Percentiles rank a stretch among this genome's conserved stretches.
These are phyloP conservation scores for Allium cepa DNA, from an alignment of 106 monocot genomes.

Conservation along the genomic window DNA sequence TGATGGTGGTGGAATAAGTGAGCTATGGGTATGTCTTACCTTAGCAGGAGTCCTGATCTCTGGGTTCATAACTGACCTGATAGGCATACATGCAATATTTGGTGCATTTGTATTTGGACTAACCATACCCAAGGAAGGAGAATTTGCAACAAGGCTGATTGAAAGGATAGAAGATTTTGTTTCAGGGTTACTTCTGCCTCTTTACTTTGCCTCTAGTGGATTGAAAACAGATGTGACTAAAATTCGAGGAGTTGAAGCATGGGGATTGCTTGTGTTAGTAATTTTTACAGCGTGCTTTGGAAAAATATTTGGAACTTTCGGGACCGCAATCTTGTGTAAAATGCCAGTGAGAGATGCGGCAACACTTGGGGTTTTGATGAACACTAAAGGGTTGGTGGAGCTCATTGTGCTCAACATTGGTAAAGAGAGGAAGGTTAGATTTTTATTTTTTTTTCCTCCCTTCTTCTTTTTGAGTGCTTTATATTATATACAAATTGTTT, in stretches of 20 bases:
- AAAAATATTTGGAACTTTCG: slow-evolving; percentile 44
- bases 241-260: slow-evolving; percentile 34
- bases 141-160: slow-evolving; percentile 42
- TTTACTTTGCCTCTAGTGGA: slow-evolving; percentile 86
- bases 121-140: slow-evolving; percentile 60
- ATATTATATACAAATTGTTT: not conserved
- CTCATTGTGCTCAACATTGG: slow-evolving; percentile 82
- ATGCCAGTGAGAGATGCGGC: slow-evolving; percentile 40
- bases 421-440: slow-evolving; percentile 56
- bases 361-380: slow-evolving; percentile 70
- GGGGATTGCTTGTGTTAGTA: slow-evolving; percentile 54
- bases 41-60: slow-evolving; percentile 51
- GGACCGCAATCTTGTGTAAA: slow-evolving; percentile 31
- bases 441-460: no score
- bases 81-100: slow-evolving; percentile 80
- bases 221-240: slow-evolving; percentile 55
- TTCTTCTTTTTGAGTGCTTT: no score
- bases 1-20: slow-evolving; percentile 30
- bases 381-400: slow-evolving; percentile 85
- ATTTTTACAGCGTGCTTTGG: slow-evolving; percentile 43
- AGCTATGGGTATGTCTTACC: slow-evolving; percentile 45
- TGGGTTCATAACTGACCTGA: slow-evolving; percentile 55
- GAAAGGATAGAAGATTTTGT: slow-evolving; percentile 91
- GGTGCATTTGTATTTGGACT: slow-evolving; percentile 86
- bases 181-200: slow-evolving; percentile 57